Evolutionary conservation across 2,329 filamentous ascomycete species (phyloP).

Genomic region (Cladosporium sp.): DNA sequence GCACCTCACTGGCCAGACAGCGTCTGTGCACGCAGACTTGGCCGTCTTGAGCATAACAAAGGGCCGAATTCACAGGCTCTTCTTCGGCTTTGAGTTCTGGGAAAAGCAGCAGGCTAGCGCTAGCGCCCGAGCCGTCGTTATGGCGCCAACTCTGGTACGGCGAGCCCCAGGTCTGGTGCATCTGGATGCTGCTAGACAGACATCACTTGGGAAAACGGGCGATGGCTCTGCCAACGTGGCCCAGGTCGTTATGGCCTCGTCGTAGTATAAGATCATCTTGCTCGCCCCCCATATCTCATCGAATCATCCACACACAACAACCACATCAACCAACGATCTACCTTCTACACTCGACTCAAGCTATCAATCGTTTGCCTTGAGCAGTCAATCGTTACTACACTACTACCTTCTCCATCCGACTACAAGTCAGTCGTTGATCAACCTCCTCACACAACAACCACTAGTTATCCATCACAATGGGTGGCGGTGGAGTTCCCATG

Average conservation of each 20-base stretch:
- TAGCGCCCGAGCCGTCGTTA: constrained; percentile 4
- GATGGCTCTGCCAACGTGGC: background rate
- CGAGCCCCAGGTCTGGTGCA: background rate
- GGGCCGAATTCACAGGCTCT: background rate
- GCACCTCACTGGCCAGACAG: background rate
- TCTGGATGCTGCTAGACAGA: constrained; percentile 12
- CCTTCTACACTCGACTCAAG: background rate
- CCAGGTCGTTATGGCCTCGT: background rate
- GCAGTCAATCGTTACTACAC: background rate
- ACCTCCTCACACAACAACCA: background rate
- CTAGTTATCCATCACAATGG: constrained; percentile 30
- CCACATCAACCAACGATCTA: background rate
- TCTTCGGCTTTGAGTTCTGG: constrained; percentile 3
- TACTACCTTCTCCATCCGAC: background rate
- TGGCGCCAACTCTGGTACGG: background rate
- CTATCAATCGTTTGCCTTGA: constrained; percentile 5
- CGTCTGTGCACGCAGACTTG: background rate
- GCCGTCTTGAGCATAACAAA: background rate
- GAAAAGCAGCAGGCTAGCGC: background rate
- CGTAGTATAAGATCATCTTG: constrained; percentile 12
- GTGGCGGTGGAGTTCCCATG: constrained; percentile 37
- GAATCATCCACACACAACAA: constrained; percentile 4
- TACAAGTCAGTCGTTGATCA: background rate
- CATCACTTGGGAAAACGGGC: constrained; percentile 1
- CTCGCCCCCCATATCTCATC: constrained; percentile 4